Evolutionary conservation across 352 stramenopile genomes (phyloP), one percentile per base, ranked within the genome.

Genomic region (Phytopythium aichiense): DNA sequence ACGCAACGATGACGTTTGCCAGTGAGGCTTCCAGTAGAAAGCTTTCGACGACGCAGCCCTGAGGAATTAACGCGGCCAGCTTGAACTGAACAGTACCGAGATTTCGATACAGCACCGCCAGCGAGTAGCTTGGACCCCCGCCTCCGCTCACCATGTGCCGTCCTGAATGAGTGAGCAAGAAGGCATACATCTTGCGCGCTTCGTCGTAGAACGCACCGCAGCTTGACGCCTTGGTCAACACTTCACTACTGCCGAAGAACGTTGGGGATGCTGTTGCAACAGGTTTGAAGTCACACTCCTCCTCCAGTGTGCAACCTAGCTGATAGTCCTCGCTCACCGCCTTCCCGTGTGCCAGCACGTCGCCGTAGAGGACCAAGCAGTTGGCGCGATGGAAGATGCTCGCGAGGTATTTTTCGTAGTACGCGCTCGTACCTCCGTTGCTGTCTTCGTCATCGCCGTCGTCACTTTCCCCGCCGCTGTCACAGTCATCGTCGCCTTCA

Each of bases 131-230:
- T 0, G 64, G 20, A 18, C 49, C 63, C 49, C n/a, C 33, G 33
- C 53, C 53, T 49, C 33, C 22, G 22, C 16, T 58, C 12, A 2
- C 22, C 22, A 6, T 7, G 13, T 23, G 23, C 0, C 16, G 53
- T 50, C 73, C 56, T 0, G 52, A 67, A 15, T 67, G 58, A 45
- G 56, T n/a, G 13, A 78, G 30, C 3, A 84, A 43, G 40, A 81
- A 87, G 2, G 60, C 69, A 30, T 75, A 77, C 53, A 88, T 80
- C n/a, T 76, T 74, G 31, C 75, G 76, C 6, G 79, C 73, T 43
- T 89, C 81, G 25, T 75, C 73, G 58, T 87, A 91, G 43, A 91
- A 89, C 16, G 77, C 73, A 2, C 67, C 63, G 15, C 74, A 65
- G 1, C 49, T 55, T 12, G 81, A 87, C 7, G 63, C 54, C 50